phyloP scores from a whole-genome alignment of 306 rosid genomes.

The Vicia faba region DNA sequence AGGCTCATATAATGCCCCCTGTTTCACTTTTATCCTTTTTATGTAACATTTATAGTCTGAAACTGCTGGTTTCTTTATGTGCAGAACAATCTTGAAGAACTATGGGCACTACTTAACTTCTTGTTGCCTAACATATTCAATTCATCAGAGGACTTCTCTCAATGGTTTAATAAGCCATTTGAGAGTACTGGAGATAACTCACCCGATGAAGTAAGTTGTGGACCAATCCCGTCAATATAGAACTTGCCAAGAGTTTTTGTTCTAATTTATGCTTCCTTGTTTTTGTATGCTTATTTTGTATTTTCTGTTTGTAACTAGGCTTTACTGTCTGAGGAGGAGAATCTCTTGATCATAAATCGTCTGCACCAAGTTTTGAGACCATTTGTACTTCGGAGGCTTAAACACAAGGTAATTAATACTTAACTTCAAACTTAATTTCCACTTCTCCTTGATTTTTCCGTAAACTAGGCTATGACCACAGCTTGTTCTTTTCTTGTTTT shows the following conservation, averaged over 20 bases:
- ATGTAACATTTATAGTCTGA: constrained; percentile 24
- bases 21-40: constrained; percentile 21
- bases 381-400: constrained; percentile 96
- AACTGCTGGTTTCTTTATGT: constrained; percentile 40
- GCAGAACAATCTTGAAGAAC: constrained; percentile 98
- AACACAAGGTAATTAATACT: constrained; percentile 79
- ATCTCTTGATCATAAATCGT: constrained; percentile 97
- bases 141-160: constrained; percentile 96
- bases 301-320: constrained; percentile 59
- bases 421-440: constrained; percentile 24
- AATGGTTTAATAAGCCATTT: constrained; percentile 99
- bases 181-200: constrained; percentile 92
- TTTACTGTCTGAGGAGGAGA: constrained; percentile 96
- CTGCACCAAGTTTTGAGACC: constrained; percentile 99
- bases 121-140: constrained; percentile 96
- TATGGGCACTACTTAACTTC: constrained; percentile 97
- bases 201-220: constrained; percentile 73
- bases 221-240: constrained; percentile 28
- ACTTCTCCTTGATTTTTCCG: constrained; percentile 24
- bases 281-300: constrained; percentile 30
- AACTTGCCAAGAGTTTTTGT: constrained; percentile 7
- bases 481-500: constrained; percentile 33
- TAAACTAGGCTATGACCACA: not conserved
- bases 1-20: constrained; percentile 16
- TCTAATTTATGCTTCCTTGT: constrained; percentile 20